phyloP scores from a whole-genome alignment of 441 rosid species.

The Populus hybrid region DNA sequence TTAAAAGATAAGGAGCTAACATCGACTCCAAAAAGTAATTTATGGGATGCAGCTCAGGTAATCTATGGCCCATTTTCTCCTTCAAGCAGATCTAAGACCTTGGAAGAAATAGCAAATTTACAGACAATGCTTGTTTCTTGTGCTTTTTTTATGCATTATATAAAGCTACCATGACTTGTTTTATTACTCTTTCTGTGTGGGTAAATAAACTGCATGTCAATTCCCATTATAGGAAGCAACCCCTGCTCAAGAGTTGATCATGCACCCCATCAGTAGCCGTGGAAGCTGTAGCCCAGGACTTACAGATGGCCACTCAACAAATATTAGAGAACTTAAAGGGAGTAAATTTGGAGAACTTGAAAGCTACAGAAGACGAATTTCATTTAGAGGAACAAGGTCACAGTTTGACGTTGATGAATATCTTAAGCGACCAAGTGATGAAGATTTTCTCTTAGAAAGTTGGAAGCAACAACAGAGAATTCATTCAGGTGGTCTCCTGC shows the following conservation, averaged over 20 bases:
- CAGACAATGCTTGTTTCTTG: not conserved
- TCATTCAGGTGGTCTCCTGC: slow-evolving; percentile 61
- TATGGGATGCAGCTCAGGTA: slow-evolving; percentile 55
- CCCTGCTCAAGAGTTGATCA: slow-evolving; percentile 34
- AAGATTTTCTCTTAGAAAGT: slow-evolving; percentile 54
- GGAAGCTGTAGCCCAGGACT: slow-evolving; percentile 77
- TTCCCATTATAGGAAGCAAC: slow-evolving; percentile 36
- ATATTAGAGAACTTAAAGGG: slow-evolving; percentile 20
- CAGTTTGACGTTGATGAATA: slow-evolving; percentile 57
- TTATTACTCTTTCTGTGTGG: not conserved
- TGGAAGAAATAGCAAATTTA: not conserved
- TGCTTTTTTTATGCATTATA: not conserved
- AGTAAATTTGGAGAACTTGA: slow-evolving; percentile 21
- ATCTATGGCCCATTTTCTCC: slow-evolving; percentile 12
- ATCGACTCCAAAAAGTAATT: slow-evolving; percentile 29
- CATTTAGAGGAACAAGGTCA: slow-evolving; percentile 22
- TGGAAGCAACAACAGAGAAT: slow-evolving; percentile 73
- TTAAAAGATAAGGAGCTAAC: slow-evolving; percentile 33
- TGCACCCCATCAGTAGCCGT: slow-evolving; percentile 55
- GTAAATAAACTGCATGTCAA: not conserved
- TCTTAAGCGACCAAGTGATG: slow-evolving; percentile 43
- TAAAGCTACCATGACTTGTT: not conserved
- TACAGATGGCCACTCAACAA: slow-evolving; percentile 26
- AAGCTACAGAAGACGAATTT: slow-evolving; percentile 13
- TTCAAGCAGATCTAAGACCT: not conserved